Evolutionary conservation across 2,329 filamentous ascomycete species (phyloP), one percentile per base, ranked within the genome.

Genomic region (Cadophora sp.): DNA sequence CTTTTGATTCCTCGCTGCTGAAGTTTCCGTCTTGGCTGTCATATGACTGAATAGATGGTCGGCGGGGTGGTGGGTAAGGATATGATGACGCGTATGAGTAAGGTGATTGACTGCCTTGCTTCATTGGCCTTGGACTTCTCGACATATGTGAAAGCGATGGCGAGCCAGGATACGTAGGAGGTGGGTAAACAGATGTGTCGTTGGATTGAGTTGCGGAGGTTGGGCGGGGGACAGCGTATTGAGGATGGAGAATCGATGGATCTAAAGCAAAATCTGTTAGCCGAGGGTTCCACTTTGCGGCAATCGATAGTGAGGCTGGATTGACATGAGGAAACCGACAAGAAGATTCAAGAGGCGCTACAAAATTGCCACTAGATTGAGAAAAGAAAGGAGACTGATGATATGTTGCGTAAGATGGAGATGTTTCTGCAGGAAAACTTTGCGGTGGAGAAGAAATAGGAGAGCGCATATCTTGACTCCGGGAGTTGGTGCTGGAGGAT

Each of bases 351-450:
- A 84, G 81, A 78, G 83, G 83, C 77, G 82, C 79, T 72, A 84
- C 78, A 74, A 84, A 85, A 78, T 81, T 83, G 69, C 83, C 83
- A 75, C 81, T 85, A 70, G 81, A 83, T 74, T 83, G 83, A 81
- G 80, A 81, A 80, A 84, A 84, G 77, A 83, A 84, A 81, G 79
- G 78, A 79, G 81, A 79, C 59, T 73, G 72, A 68, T 74, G 72
- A 70, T 71, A 74, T 56, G 56, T 68, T 36, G 70, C 36, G 67
- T 71, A 70, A 47, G 68, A 68, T 51, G 66, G 60, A 48, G 67
- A 68, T 53, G 67, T 55, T 43, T 73, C 71, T 30, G 72, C 67
- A 50, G 59, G 59, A 30, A 71, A 69, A 56, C 64, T 66, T 43
- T 70, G 66, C 41, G 71, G 68, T 16, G 65, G 55, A 20, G 68